Conservation (phyloP, 176 grass and related monocot species). For the Chloris gayana region DNA sequence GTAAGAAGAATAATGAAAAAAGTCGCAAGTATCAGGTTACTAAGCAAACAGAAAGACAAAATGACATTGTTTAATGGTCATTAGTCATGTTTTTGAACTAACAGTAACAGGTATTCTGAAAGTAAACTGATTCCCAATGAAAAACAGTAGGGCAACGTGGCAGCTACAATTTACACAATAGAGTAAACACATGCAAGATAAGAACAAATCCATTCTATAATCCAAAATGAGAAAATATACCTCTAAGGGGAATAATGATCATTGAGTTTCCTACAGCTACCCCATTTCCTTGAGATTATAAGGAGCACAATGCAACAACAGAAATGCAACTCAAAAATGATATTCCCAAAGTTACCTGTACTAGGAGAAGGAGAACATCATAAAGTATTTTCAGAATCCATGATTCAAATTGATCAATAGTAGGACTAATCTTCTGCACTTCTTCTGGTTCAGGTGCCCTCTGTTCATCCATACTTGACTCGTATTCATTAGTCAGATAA, state of each 20-base stretch:
- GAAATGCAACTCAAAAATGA: slow-evolving; percentile 25
- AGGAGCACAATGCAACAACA: slow-evolving; percentile 28
- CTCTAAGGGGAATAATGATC: neutral
- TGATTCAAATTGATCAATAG: slow-evolving; percentile 92
- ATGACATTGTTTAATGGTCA: neutral
- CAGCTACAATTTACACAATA: neutral
- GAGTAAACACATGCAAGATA: neutral
- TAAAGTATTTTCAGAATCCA: slow-evolving; percentile 93
- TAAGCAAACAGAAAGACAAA: neutral
- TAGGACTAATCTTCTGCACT: slow-evolving; percentile 56
- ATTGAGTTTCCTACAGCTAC: slow-evolving; percentile 15
- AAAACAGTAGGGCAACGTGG: neutral
- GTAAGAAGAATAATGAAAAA: slow-evolving; percentile 20
- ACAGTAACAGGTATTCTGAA: neutral
- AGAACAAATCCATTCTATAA: neutral
- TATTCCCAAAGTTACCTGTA: slow-evolving; percentile 65
- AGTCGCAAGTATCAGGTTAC: slow-evolving; percentile 13
- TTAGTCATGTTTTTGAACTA: neutral
- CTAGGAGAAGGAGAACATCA: slow-evolving; percentile 88
- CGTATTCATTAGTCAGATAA: slow-evolving; percentile 67
- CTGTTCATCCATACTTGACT: slow-evolving; percentile 48
- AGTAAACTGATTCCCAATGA: slow-evolving; percentile 1
- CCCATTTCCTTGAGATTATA: neutral
- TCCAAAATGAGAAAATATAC: neutral
- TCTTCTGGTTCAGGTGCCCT: slow-evolving; percentile 47